Evolutionary conservation across 371 early-diverging fungal species (phyloP).

Genomic region (Zopfochytrium polystomum): DNA sequence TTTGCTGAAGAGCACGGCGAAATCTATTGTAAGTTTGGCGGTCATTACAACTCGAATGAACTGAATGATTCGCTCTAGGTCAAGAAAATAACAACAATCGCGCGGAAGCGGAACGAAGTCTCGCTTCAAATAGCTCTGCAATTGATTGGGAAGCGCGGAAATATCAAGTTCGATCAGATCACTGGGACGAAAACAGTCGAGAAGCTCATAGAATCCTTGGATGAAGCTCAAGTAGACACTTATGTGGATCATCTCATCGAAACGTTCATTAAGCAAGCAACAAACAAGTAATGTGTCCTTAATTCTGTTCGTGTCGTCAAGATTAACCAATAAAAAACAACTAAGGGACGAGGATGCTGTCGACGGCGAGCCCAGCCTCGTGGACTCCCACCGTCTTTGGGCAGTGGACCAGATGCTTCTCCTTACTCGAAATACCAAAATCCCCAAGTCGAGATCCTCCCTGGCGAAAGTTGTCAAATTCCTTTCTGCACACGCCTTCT

Average conservation of each 20-base stretch:
- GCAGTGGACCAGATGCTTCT: conserved; percentile 74
- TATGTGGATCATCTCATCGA: conserved; percentile 71
- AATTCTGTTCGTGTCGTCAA: background rate
- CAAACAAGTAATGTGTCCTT: background rate
- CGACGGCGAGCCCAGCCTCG: conserved; percentile 24
- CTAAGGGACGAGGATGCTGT: conserved; percentile 13
- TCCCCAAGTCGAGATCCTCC: conserved; percentile 74
- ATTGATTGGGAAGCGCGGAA: conserved; percentile 64
- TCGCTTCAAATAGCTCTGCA: conserved; percentile 70
- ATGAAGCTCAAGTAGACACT: conserved; percentile 60
- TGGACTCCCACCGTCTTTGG: conserved; percentile 62
- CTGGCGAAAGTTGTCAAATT: conserved; percentile 62
- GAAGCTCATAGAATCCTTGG: conserved; percentile 66
- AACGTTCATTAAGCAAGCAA: conserved; percentile 54
- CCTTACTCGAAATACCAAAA: conserved; percentile 64
- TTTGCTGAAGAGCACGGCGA: conserved; percentile 74
- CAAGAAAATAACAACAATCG: conserved; percentile 27
- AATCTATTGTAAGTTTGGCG: conserved; percentile 58
- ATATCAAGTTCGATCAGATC: conserved; percentile 69
- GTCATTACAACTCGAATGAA: background rate
- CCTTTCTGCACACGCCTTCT: conserved; percentile 70
- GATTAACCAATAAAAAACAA: background rate
- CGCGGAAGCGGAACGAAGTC: conserved; percentile 51
- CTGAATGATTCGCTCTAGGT: conserved; percentile 16
- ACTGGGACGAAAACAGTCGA: conserved; percentile 76